Conservation (phyloP, 2,329 filamentous ascomycete genomes). For the Biscogniauxia marginata region DNA sequence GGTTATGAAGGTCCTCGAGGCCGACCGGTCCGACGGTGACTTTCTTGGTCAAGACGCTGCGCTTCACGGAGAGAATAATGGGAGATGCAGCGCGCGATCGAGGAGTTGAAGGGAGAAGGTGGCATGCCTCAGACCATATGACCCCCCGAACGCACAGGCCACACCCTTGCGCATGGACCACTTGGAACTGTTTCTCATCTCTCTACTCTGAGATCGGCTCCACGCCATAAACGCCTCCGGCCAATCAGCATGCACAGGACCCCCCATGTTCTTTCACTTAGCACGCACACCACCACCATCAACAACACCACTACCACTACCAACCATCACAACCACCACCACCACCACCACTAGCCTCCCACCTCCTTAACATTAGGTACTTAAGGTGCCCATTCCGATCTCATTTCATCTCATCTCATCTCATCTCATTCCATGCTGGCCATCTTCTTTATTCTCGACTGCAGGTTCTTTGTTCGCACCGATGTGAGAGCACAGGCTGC, state of each 20-base stretch:
- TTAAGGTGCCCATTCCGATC: too few species aligned
- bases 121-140: slow-evolving; percentile 29
- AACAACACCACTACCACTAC: background rate
- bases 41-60: slow-evolving; percentile 12
- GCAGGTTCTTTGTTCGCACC: too few species aligned
- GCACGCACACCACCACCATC: background rate
- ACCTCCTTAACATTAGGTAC: too few species aligned
- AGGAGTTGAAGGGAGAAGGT: slow-evolving; percentile 29
- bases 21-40: slow-evolving; percentile 9
- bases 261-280: background rate
- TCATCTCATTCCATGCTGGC: too few species aligned
- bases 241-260: background rate
- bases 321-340: background rate
- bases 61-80: slow-evolving; percentile 22
- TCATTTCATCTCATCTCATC: too few species aligned
- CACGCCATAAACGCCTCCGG: background rate
- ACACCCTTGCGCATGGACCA: slow-evolving; percentile 14
- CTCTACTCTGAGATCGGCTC: background rate
- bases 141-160: slow-evolving; percentile 7
- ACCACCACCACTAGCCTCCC: background rate
- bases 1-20: slow-evolving; percentile 5
- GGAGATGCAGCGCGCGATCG: slow-evolving; percentile 26
- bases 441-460: too few species aligned
- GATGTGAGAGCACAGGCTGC: too few species aligned
- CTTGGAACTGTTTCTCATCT: background rate